These are phyloP conservation scores for Alternaria infectoria DNA, from an alignment of 2,329 filamentous ascomycete genomes.

Conservation along the genomic window DNA sequence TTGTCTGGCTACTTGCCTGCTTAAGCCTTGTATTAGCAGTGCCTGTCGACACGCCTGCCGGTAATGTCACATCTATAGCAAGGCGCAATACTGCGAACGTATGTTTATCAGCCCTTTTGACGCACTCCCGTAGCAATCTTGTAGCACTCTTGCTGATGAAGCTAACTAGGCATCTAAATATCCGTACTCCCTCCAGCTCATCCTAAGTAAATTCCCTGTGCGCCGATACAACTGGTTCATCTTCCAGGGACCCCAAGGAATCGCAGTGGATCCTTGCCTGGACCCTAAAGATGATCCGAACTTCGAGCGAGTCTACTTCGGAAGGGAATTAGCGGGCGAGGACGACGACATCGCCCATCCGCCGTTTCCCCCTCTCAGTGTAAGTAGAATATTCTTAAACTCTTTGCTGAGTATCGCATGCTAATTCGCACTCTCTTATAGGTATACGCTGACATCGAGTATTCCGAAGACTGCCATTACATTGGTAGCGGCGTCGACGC, in stretches of 20 bases:
- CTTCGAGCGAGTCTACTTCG: not conserved
- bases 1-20: not conserved
- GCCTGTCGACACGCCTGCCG: not conserved
- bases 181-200: not conserved
- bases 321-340: not conserved
- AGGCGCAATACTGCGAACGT: not conserved
- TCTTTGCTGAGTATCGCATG: not conserved
- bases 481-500: not conserved
- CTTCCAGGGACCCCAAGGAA: not conserved
- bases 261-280: not conserved
- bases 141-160: not conserved
- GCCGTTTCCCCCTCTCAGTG: not conserved
- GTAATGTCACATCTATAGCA: not conserved
- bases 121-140: not conserved
- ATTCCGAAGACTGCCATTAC: not conserved
- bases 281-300: not conserved
- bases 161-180: not conserved
- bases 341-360: not conserved
- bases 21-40: not conserved
- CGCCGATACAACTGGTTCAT: not conserved
- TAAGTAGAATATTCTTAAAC: not conserved
- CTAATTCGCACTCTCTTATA: not conserved
- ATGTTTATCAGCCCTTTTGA: not conserved
- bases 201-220: not conserved
- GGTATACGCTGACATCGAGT: not conserved